Percentiles rank a stretch among this genome's conserved stretches.
These are phyloP conservation scores for Stygiomarasmius scandens DNA, from an alignment of 1,284 basidiomycete species.

Conservation along the genomic window DNA sequence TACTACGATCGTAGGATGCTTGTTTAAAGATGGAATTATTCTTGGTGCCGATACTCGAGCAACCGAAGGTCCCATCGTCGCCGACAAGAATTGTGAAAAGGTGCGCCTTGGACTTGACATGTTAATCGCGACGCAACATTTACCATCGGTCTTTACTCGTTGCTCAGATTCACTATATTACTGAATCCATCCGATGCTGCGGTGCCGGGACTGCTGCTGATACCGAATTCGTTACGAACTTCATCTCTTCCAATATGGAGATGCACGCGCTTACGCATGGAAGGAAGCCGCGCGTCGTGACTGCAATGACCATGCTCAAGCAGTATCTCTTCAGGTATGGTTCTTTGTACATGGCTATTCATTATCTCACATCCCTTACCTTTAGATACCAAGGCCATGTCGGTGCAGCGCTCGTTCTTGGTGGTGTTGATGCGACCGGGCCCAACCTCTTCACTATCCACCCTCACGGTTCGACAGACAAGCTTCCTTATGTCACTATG, in stretches of 20 bases:
- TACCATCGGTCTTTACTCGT: neutral
- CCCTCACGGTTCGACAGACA: constrained; percentile 98
- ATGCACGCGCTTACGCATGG: constrained; percentile 77
- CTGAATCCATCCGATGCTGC: constrained; percentile 94
- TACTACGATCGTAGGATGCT: constrained; percentile 96
- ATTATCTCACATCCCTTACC: neutral
- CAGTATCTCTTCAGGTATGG: constrained; percentile 62
- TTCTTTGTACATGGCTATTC: neutral
- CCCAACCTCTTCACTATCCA: constrained; percentile 96
- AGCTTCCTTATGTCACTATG: constrained; percentile 99
- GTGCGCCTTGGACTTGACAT: constrained; percentile 41
- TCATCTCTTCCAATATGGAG: constrained; percentile 93
- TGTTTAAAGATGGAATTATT: constrained; percentile 92
- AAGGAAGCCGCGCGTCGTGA: constrained; percentile 77
- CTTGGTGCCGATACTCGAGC: constrained; percentile 97
- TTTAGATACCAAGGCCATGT: constrained; percentile 90
- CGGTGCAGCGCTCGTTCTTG: constrained; percentile 96
- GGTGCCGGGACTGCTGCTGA: constrained; percentile 98
- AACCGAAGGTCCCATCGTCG: constrained; percentile 93
- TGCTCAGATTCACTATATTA: constrained; percentile 92
- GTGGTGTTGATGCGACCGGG: constrained; percentile 92
- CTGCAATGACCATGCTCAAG: constrained; percentile 92
- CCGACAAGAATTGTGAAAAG: constrained; percentile 99
- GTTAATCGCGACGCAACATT: neutral
- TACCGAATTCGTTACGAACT: constrained; percentile 93